Conservation (phyloP, 2,329 filamentous ascomycete genomes). For the Epichloe sibirici region DNA sequence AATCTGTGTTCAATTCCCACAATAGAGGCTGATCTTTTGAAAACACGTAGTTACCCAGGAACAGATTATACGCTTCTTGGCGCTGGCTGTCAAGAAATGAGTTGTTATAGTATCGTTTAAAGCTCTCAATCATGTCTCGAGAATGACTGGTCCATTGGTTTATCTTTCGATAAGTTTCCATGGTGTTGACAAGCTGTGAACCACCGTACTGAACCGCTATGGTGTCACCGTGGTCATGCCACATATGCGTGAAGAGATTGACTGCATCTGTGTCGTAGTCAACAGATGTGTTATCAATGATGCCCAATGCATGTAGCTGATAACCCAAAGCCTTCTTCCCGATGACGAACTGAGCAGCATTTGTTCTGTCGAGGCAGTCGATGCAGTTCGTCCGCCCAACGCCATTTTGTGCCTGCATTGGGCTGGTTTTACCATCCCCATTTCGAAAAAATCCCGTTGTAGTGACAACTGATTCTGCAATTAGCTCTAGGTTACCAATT, state of each 20-base stretch:
- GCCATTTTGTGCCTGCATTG: conserved; percentile 68
- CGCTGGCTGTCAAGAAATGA: conserved; percentile 95
- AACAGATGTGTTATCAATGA: conserved; percentile 66
- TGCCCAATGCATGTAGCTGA: conserved; percentile 82
- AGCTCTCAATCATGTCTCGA: conserved; percentile 96
- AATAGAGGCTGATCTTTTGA: conserved; percentile 81
- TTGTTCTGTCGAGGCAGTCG: conserved; percentile 92
- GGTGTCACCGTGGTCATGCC: conserved; percentile 93
- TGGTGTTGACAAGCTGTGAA: conserved; percentile 95
- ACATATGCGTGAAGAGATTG: conserved; percentile 96
- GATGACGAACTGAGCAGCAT: conserved; percentile 95
- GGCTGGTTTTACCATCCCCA: conserved; percentile 56
- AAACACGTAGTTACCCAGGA: conserved; percentile 92
- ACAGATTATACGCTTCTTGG: conserved; percentile 95
- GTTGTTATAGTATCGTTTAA: conserved; percentile 98
- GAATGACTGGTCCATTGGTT: conserved; percentile 98
- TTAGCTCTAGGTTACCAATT: conserved; percentile 78
- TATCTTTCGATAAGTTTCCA: conserved; percentile 98
- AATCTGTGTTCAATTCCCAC: conserved; percentile 91
- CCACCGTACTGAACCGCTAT: conserved; percentile 97
- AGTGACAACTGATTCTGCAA: conserved; percentile 75
- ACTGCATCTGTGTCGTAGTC: conserved; percentile 94
- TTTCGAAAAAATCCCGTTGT: conserved; percentile 94
- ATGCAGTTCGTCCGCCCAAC: conserved; percentile 95
- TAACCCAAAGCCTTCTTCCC: conserved; percentile 87